Evolutionary conservation across 192 early-diverging fungal genomes (phyloP).

Genomic region (Phlyctochytrium planicorne): DNA sequence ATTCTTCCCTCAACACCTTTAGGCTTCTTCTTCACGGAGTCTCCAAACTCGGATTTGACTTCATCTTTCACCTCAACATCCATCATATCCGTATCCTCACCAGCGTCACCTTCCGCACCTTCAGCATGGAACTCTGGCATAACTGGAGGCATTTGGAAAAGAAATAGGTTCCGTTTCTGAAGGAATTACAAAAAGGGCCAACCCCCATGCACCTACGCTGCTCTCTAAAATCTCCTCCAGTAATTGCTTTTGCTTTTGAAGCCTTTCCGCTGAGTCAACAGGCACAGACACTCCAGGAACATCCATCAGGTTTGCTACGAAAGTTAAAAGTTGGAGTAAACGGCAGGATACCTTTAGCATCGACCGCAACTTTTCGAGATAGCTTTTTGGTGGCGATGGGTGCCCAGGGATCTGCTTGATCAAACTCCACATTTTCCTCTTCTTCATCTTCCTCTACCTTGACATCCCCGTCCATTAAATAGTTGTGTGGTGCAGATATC

Average conservation of each 20-base stretch:
- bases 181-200: not conserved
- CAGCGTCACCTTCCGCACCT: constrained; percentile 6
- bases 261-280: not conserved
- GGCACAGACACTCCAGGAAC: too few species aligned
- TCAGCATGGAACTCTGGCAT: constrained; percentile 52
- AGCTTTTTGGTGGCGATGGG: constrained; percentile 21
- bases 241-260: not conserved
- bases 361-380: too few species aligned
- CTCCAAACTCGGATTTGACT: too few species aligned
- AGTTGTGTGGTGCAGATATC: too few species aligned
- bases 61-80: constrained; percentile 24
- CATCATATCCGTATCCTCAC: constrained; percentile 28
- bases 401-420: constrained; percentile 24
- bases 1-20: constrained; percentile 48
- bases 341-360: too few species aligned
- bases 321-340: too few species aligned
- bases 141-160: constrained; percentile 64
- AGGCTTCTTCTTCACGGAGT: too few species aligned
- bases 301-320: too few species aligned
- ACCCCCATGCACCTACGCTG: too few species aligned
- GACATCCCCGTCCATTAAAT: too few species aligned
- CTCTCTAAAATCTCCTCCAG: not conserved
- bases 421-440: constrained; percentile 10
- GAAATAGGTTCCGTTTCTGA: constrained; percentile 45
- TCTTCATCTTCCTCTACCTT: constrained; percentile 14